Conservation (phyloP, 305 asterid genomes). For the Caryopteris hybrid region DNA sequence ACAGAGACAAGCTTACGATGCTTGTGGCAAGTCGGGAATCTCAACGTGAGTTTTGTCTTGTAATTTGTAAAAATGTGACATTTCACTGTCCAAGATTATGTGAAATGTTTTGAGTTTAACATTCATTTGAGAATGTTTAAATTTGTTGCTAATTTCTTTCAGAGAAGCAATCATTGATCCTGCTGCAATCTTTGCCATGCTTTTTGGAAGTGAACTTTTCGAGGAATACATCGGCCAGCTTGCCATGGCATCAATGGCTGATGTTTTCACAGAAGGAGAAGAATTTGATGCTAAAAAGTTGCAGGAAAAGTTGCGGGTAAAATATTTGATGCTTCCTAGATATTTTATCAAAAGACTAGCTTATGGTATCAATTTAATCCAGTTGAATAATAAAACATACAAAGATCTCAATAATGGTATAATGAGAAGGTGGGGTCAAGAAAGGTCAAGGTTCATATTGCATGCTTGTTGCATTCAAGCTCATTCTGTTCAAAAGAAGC, state of each 20-base stretch:
- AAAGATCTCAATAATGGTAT: too few species aligned
- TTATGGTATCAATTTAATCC: too few species aligned
- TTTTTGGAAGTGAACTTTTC: conserved; percentile 96
- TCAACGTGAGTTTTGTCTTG: conserved; percentile 63
- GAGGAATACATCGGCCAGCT: conserved; percentile 99
- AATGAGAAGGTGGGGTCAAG: too few species aligned
- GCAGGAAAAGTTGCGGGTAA: conserved; percentile 95
- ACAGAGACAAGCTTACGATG: conserved; percentile 92
- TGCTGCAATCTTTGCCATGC: conserved; percentile 99
- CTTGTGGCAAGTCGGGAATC: conserved; percentile 89
- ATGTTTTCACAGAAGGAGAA: conserved; percentile 79
- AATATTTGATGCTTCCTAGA: too few species aligned
- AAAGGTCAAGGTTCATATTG: too few species aligned
- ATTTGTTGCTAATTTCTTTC: conserved; percentile 26
- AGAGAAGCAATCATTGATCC: conserved; percentile 98
- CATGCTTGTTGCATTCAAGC: too few species aligned
- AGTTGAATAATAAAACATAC: too few species aligned
- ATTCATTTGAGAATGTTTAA: conserved; percentile 6
- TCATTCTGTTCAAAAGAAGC: too few species aligned
- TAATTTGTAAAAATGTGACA: conserved; percentile 5
- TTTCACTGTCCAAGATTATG: conserved; percentile 8
- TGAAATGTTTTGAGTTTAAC: not conserved
- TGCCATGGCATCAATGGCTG: conserved; percentile 99
- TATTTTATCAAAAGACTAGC: too few species aligned
- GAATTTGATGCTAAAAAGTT: conserved; percentile 77